Evolutionary conservation across 495 filamentous ascomycete genomes (phyloP), one percentile per base, ranked within the genome.

Genomic region (Aspergillus saccharolyticus): DNA sequence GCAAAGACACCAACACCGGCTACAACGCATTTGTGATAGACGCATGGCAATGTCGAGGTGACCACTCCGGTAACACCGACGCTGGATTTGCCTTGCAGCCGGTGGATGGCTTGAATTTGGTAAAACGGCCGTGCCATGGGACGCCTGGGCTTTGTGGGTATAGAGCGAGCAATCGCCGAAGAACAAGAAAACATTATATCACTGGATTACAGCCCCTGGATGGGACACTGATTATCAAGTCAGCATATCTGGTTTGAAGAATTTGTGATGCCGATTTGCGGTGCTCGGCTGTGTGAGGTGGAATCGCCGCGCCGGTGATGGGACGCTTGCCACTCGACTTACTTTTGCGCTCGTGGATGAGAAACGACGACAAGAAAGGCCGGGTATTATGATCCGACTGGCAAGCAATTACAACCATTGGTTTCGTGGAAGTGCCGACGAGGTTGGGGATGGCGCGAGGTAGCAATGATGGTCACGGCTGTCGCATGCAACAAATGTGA

Each of bases 1-100:
- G 50, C 50, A 52, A 42, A 18, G 22, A 17, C 53, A 57, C 49
- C 25, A 61, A 57, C 54, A 49, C 54, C 48, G 20, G 44, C 25
- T 52, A 42, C 39, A 24, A 28, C 3, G 25, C 9, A 28, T 17
- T 53, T n/a, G n/a, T n/a, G 20, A 48, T 52, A 44, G 51, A 58
- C 51, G 51, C 42, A 54, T 44, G 19, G 20, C 44, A 53, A 47
- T 47, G 33, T 16, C 57, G 58, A 46, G 15, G 15, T 7, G 12
- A 28, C 6, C 33, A 39, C 33, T 2, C 6, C 7, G 33, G 12
- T 28, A 3, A 28, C 25, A 12, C 2, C 14, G 33, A 15, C 14
- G 33, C 12, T 15, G 33, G 10, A 39, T 39, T 39, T 12, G 14
- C 7, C 10, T 15, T 12, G 33, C 4, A 39, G 33, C 10, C 12